Evolutionary conservation across 2,329 filamentous ascomycete species (phyloP), one percentile per base, ranked within the genome.

Genomic region (Hypoxylon sp.): DNA sequence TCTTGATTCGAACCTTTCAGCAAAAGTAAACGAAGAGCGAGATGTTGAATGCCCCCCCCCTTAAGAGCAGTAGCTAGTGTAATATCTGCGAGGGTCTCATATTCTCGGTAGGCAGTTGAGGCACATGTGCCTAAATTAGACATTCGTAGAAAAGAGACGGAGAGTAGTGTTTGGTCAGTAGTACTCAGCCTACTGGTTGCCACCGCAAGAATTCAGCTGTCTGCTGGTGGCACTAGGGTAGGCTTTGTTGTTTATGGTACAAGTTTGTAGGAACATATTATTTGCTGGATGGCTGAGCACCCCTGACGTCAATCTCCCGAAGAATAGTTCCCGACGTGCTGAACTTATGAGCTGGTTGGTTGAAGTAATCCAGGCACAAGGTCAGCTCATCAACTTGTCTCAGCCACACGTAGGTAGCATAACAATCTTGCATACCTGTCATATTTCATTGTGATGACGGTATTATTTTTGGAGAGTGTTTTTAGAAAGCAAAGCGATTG

Each of bases 301-400:
- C 63, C 58, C 54, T 63, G 63, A 63, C 58, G 63, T 63, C 58
- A 66, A 66, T 61, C 53, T 58, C 45, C 52, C 47, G 48, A 41
- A 34, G 14, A 50, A 25, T 47, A 43, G 54, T 45, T 48, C 37
- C 34, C 32, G 27, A 56, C 39, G 39, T 46, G 45, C 46, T 52
- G 25, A 48, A 19, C 45, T 61, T 23, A 50, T 51, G 11, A 50
- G 30, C 19, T 65, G 58, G 54, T 66, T 66, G 58, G 53, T 46
- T 46, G 46, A 52, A 12, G 25, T 11, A 53, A 51, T 46, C 39
- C 37, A 60, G 29, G 47, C 23, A 53, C 37, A 25, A 11, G 53
- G 43, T 32, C 37, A 32, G 16, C 25, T 56, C 12, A 52, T 56
- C 53, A 46, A 46, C 53, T 16, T 56, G 53, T 56, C 53, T 56